A percentile compares a stretch with the other conserved stretches of the same genome.
phyloP scores from a whole-genome alignment of 306 rosid species.

The Erythrophleum fordii region DNA sequence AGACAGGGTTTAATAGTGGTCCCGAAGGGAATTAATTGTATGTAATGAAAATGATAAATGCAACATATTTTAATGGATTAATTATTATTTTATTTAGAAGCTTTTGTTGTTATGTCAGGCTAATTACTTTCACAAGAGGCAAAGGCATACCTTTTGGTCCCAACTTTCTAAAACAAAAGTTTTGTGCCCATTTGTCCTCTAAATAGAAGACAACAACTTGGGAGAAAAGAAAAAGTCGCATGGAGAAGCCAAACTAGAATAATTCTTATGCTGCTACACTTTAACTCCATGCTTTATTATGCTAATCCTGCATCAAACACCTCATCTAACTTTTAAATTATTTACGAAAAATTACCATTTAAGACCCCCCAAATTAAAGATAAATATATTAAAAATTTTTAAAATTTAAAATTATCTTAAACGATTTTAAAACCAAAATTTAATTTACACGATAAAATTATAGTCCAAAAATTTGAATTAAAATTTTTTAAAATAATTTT shows the following conservation, averaged over 20 bases:
- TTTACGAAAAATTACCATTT: too few species aligned
- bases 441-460: too few species aligned
- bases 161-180: conserved; percentile 63
- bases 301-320: background rate
- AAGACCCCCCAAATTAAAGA: too few species aligned
- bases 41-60: conserved; percentile 28
- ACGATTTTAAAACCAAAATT: too few species aligned
- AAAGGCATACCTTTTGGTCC: conserved; percentile 49
- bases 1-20: conserved; percentile 28
- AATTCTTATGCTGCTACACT: conserved; percentile 35
- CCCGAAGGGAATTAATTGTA: conserved; percentile 7
- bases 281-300: conserved; percentile 25
- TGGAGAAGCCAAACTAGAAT: conserved; percentile 30
- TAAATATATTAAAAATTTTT: too few species aligned
- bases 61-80: background rate
- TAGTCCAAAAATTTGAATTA: too few species aligned
- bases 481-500: too few species aligned
- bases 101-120: background rate
- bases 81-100: background rate
- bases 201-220: conserved; percentile 52
- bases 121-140: conserved; percentile 29
- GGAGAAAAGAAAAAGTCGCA: conserved; percentile 28
- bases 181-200: conserved; percentile 59
- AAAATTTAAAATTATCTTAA: too few species aligned
- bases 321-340: background rate